Evolutionary conservation across 805 yeast species (phyloP).

Genomic region (Lipomyces orientalis): DNA sequence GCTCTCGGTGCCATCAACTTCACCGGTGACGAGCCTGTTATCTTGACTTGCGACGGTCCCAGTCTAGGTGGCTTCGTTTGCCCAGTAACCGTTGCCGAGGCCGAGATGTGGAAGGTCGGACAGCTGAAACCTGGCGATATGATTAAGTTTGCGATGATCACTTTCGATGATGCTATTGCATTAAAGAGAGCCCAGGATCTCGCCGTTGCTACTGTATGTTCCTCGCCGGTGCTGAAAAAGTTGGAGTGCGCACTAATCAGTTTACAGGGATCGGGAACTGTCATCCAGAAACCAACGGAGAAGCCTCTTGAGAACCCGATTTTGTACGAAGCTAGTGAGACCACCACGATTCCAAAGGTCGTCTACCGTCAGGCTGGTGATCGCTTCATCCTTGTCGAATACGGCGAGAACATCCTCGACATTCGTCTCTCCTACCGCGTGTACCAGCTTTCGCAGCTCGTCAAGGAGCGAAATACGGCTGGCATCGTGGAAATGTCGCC

Average conservation of each 20-base stretch:
- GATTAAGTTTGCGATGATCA: slow-evolving; percentile 78
- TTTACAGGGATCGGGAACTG: slow-evolving; percentile 27
- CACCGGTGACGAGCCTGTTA: slow-evolving; percentile 98
- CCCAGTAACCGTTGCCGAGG: slow-evolving; percentile 92
- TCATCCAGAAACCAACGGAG: slow-evolving; percentile 30
- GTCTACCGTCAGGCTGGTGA: slow-evolving; percentile 97
- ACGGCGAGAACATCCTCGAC: slow-evolving; percentile 88
- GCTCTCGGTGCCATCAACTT: slow-evolving; percentile 96
- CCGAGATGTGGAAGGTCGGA: slow-evolving; percentile 98
- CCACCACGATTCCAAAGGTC: slow-evolving; percentile 65
- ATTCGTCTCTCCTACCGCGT: slow-evolving; percentile 84
- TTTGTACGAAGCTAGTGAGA: slow-evolving; percentile 56
- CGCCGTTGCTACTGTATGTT: slow-evolving; percentile 29
- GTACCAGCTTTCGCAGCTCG: slow-evolving; percentile 78
- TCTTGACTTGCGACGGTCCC: slow-evolving; percentile 96
- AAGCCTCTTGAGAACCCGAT: slow-evolving; percentile 68
- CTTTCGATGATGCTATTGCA: slow-evolving; percentile 68
- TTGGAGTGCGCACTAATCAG: neutral
- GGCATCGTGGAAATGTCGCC: slow-evolving; percentile 96
- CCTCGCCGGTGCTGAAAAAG: neutral
- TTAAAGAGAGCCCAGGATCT: slow-evolving; percentile 67
- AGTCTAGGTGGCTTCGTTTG: slow-evolving; percentile 97
- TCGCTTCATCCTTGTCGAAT: slow-evolving; percentile 87
- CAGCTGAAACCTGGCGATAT: slow-evolving; percentile 95
- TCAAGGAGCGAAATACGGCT: slow-evolving; percentile 61